phyloP scores from a whole-genome alignment of 169 alveolate species.

The Plasmodium gallinaceum region DNA sequence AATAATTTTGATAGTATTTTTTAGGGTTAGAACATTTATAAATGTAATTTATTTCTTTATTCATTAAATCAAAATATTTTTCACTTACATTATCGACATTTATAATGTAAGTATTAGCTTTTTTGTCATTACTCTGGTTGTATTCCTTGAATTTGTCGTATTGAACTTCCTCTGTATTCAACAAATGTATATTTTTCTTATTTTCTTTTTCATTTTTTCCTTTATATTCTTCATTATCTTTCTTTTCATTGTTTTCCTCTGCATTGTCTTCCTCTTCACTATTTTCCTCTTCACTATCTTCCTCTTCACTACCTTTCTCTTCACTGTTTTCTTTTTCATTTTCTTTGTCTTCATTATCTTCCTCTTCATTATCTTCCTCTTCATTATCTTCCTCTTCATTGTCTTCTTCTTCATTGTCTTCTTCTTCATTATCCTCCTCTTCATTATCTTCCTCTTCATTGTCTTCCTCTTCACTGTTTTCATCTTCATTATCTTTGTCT shows the following conservation, averaged over 20 bases:
- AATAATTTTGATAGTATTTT: constrained; percentile 34
- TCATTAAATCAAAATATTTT: constrained; percentile 25
- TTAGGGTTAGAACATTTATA: constrained; percentile 43
- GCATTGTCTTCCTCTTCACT: not conserved
- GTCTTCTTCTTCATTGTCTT: not conserved
- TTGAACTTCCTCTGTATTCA: not conserved
- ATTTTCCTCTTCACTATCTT: not conserved
- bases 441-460: not conserved
- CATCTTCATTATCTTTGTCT: not conserved
- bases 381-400: not conserved
- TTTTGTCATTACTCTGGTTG: not conserved
- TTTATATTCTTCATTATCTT: not conserved
- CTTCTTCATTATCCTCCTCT: not conserved
- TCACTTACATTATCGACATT: constrained; percentile 9
- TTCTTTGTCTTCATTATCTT: not conserved
- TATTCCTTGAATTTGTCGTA: not conserved
- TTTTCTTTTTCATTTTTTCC: not conserved
- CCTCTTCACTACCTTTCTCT: not conserved
- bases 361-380: not conserved
- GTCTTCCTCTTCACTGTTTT: not conserved
- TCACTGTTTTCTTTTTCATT: not conserved
- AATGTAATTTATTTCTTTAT: constrained; percentile 40
- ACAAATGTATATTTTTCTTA: not conserved
- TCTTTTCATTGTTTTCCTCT: not conserved
- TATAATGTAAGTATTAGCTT: not conserved